phyloP scores from a whole-genome alignment of 2,329 filamentous ascomycete species.

The Verticillium tricorpus region DNA sequence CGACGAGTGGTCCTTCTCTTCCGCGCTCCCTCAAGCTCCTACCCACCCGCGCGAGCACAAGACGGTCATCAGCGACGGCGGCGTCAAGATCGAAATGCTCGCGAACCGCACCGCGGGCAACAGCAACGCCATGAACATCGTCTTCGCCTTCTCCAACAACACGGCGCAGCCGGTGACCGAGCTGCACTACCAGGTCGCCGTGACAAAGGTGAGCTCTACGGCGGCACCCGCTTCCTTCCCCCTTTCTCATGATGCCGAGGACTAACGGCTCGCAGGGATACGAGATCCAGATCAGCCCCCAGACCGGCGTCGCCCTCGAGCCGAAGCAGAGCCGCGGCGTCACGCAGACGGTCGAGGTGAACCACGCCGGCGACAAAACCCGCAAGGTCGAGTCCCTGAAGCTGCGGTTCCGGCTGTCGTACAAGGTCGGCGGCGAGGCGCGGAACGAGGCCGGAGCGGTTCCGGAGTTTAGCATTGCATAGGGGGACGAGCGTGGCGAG shows the following conservation, averaged over 20 bases:
- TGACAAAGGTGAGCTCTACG: slow-evolving; percentile 68
- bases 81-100: slow-evolving; percentile 68
- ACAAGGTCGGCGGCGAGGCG: slow-evolving; percentile 61
- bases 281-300: slow-evolving; percentile 76
- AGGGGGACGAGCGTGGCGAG: neutral
- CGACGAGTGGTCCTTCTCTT: slow-evolving; percentile 93
- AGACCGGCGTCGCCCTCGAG: slow-evolving; percentile 71
- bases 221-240: too few species aligned
- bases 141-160: slow-evolving; percentile 81
- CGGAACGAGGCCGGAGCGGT: slow-evolving; percentile 84
- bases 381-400: slow-evolving; percentile 76
- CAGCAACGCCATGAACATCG: slow-evolving; percentile 59
- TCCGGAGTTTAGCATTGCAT: slow-evolving; percentile 70
- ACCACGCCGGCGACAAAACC: slow-evolving; percentile 63
- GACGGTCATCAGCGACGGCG: slow-evolving; percentile 63
- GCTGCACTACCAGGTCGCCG: slow-evolving; percentile 86
- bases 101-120: slow-evolving; percentile 55
- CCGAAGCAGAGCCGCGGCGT: slow-evolving; percentile 73
- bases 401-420: slow-evolving; percentile 83
- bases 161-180: slow-evolving; percentile 67
- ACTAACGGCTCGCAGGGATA: slow-evolving; percentile 55
- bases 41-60: slow-evolving; percentile 57
- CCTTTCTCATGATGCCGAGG: neutral
- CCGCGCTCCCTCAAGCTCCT: slow-evolving; percentile 58
- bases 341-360: slow-evolving; percentile 73